phyloP scores from a whole-genome alignment of 768 basidiomycete species.

The Coprinopsis cinerea region DNA sequence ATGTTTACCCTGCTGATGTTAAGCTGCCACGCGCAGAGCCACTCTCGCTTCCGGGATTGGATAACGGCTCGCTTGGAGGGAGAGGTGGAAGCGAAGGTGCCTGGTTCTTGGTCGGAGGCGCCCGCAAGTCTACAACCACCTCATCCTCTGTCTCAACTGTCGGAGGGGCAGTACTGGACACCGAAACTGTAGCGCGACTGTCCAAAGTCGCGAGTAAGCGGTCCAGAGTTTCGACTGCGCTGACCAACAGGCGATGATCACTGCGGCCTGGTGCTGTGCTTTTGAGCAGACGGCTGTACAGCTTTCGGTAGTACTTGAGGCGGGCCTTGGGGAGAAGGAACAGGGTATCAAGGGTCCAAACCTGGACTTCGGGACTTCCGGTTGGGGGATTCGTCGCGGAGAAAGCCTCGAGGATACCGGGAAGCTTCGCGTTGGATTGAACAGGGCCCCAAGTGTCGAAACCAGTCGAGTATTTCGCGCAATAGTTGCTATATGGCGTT shows the following conservation, averaged over 20 bases:
- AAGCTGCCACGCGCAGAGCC: conserved; percentile 47
- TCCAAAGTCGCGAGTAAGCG: conserved; percentile 64
- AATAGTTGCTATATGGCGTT: conserved; percentile 79
- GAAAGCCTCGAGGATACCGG: conserved; percentile 60
- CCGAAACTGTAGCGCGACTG: conserved; percentile 46
- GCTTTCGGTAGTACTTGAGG: conserved; percentile 86
- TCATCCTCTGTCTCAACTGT: conserved; percentile 43
- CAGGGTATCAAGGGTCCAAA: conserved; percentile 83
- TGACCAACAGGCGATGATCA: conserved; percentile 76
- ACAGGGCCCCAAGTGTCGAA: conserved; percentile 86
- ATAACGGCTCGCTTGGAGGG: conserved; percentile 11
- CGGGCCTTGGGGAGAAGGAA: conserved; percentile 84
- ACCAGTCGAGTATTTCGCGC: conserved; percentile 60
- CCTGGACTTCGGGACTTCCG: conserved; percentile 33
- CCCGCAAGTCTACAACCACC: conserved; percentile 50
- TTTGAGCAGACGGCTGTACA: conserved; percentile 81
- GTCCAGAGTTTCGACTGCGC: conserved; percentile 79
- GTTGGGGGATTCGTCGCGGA: conserved; percentile 61
- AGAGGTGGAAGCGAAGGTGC: conserved; percentile 15
- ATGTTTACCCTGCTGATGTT: conserved; percentile 44
- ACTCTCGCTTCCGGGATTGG: conserved; percentile 35
- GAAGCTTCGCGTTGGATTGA: conserved; percentile 66
- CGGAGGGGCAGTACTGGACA: conserved; percentile 29
- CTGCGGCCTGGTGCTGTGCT: conserved; percentile 81
- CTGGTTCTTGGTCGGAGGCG: conserved; percentile 20